Evolutionary conservation across 2,329 filamentous ascomycete species (phyloP).

Genomic region (Beauveria sp.): DNA sequence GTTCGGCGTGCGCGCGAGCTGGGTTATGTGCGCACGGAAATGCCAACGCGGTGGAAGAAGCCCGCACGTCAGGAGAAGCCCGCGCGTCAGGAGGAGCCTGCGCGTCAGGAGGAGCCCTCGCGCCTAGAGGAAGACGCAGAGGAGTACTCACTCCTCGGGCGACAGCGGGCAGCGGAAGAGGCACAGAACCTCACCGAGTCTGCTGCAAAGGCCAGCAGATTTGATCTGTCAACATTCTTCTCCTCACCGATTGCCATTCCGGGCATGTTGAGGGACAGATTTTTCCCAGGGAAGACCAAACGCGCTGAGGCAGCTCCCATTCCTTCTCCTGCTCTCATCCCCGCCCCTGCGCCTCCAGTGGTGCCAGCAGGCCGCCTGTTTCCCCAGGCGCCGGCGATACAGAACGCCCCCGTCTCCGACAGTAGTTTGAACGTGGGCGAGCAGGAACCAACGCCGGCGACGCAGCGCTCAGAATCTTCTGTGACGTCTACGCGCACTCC

Average conservation of each 20-base stretch:
- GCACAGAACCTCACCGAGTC: constrained; percentile 10
- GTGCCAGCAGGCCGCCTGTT: constrained; percentile 34
- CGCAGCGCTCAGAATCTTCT: too few species aligned
- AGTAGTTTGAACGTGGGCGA: too few species aligned
- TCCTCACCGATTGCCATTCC: constrained; percentile 44
- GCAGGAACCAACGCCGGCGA: too few species aligned
- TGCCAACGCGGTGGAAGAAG: too few species aligned
- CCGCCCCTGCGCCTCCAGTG: constrained; percentile 10
- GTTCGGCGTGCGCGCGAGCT: too few species aligned
- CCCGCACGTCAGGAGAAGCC: neutral
- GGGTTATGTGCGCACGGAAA: too few species aligned
- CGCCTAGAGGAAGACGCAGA: constrained; percentile 19
- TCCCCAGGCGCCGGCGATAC: constrained; percentile 20
- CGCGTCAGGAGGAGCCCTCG: neutral
- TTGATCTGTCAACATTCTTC: constrained; percentile 49
- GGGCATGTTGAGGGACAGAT: constrained; percentile 25
- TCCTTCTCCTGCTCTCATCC: constrained; percentile 5
- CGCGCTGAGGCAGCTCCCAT: constrained; percentile 13
- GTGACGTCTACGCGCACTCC: too few species aligned
- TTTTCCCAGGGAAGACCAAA: constrained; percentile 22
- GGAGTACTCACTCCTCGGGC: constrained; percentile 38
- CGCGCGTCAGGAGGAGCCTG: neutral
- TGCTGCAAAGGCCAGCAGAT: constrained; percentile 25
- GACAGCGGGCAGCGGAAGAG: constrained; percentile 15
- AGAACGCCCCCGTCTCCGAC: neutral